Base-by-base conservation (phyloP, 2,329 filamentous ascomycete genomes). In the Talaromyces sp. region DNA sequence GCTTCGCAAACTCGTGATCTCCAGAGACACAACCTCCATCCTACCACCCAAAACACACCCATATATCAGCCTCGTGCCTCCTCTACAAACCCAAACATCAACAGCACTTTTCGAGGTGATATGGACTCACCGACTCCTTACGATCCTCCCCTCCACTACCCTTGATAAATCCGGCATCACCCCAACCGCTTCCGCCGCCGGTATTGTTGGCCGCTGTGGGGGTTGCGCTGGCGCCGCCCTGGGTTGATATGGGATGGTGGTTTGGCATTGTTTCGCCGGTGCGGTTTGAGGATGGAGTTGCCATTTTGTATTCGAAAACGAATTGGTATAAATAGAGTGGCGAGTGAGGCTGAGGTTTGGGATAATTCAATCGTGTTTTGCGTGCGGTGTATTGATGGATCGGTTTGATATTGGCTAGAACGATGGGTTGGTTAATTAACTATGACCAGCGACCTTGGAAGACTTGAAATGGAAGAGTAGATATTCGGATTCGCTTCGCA, bases 151-250 rank as follows among this genome's bases (percentile, higher is more conserved):
- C 60, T 62, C 65, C 65, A 22, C 65, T 63, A 40, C 65, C 65
- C 34, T 67, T 67, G 4, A n/a, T 31, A 11, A 65, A 67, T 0
- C 65, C 56, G 15, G 27, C 29, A 47, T 67, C 65, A 1, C 65
- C 65, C 58, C 63, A 51, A 19, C 65, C 65, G 34, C 31, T 45
- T 15, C 65, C 65, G n/a, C 65, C 65, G 17, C 60, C 65, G 3
- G 66, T 53, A 49, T 68, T 68, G 43, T 68, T 68, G 17, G 66
- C 66, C 3, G 66, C 64, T 13, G 66, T 67, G 11, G 66, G 64
- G 29, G 59, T 34, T 17, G 61, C 53, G 25, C 66, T 68, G 49
- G 66, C 64, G 19, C 66, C 66, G 19, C 66, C 66, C 38, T 65
- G 40, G 8, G 61, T 65, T 15, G 66, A 47, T 11, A 27, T 63